Evolutionary conservation across 1,284 basidiomycete genomes (phyloP), one percentile per base, ranked within the genome.

Genomic region (Pascua guehoae): DNA sequence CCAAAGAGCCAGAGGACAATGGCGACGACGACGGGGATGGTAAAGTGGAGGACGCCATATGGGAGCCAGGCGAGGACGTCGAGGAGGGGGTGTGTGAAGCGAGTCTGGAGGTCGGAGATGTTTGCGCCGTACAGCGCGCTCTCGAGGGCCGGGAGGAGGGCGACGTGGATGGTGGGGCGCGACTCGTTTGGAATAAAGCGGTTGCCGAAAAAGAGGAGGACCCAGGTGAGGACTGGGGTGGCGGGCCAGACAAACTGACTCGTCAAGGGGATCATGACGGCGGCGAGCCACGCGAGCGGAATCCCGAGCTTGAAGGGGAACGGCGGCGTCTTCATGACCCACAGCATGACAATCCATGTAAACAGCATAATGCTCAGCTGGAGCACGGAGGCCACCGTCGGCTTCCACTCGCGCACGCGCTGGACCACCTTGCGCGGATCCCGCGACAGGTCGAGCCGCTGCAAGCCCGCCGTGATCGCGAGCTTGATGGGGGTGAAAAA

Each of bases 41-140:
- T 82, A 76, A 95, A 98, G 77, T 98, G 95, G 15, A 88, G 81
- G 45, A 98, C 84, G 16, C 96, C 96, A 71, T 98, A 98, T 0
- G 95, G 94, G 1, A 98, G 72, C 95, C 95, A 98, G 0, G 94
- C 94, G 53, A 96, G 71, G 60, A 98, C 83, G 73, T 98, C 95
- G 51, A 98, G 84, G 24, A 91, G 66, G 4, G 93, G 90, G 69
- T 96, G 89, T 3, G 94, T 97, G 77, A 87, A 92, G 16, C 92
- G 84, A 4, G 94, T 98, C 61, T 98, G 86, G 70, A 98, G 88
- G 76, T 97, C 93, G 40, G 90, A 93, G 61, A 98, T 94, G 79
- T 97, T 98, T 51, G 92, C 94, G 11, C 95, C 95, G 74, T 96
- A 98, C 37, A 96, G 82, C 38, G 96, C 91, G 10, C 88, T 87